Evolutionary conservation across 2,329 filamentous ascomycete species (phyloP), one percentile per base, ranked within the genome.

Genomic region (Zarea fungicola): DNA sequence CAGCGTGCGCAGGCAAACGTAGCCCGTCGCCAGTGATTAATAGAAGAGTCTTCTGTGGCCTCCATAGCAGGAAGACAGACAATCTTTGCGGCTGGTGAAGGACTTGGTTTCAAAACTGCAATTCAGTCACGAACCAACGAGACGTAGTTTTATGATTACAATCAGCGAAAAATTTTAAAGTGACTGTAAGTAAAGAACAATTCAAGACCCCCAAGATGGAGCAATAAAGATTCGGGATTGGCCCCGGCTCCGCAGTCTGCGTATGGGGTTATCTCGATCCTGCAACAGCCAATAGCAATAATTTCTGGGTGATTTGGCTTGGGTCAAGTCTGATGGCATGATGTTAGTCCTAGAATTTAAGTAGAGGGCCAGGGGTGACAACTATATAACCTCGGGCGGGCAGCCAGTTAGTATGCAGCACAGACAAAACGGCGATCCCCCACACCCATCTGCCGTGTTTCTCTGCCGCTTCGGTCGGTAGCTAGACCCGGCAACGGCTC

Each of bases 1-100:
- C 48, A 50, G 41, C 25, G 39, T 11, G 18, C n/a, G 41, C 48
- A 50, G 21, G 40, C 23, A 29, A 29, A 29, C 16, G 16, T 28
- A 9, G 37, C 25, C 16, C 46, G 13, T 29, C 32, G 43, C 26
- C 26, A 29, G 26, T 29, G 26, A 29, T 29, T 29, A 29, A 29
- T 29, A 8, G 26, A 29, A 8, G 26, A 14, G 26, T 29, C 7
- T 29, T 14, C 14, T 29, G 7, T 7, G 7, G 7, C 14, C 8
- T 29, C 26, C 26, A 29, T 29, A 7, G 7, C 26, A 29, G 26
- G 26, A 29, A 29, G 26, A 29, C 26, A 14, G 26, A 29, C 26
- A 29, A 7, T 14, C 26, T 29, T 14, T 8, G 26, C 26, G 8
- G 26, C 26, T 7, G 14, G 26, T 29, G 26, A 29, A 14, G 26